Base-by-base conservation (phyloP, 306 rosid species). In the Inga laurina region DNA sequence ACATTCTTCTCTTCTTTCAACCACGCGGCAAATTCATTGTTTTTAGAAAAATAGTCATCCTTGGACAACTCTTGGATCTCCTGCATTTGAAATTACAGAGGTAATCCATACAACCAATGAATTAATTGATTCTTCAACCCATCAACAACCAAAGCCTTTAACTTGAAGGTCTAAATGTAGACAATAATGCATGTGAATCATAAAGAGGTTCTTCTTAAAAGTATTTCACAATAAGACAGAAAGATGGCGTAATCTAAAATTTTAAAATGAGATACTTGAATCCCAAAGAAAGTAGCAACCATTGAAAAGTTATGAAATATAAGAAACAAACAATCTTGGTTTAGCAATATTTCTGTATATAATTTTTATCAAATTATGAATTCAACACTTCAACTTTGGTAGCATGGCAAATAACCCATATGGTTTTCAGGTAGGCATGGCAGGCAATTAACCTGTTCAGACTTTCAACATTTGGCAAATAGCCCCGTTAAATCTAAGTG, bases 21-120 rank as follows among this genome's bases (percentile, higher is more conserved):
- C 99, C 99, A 96, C 18, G 91, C 90, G 72, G 99, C 89, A 79
- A 96, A 96, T 78, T 96, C 99, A 21, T 92, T 96, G 57, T 92
- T 96, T 96, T 93, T 96, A 0, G 87, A 86, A 85, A 96, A 96
- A 81, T 96, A 96, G 79, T 93, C 98, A 71, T 93, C 98, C 27
- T 64, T 84, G 24, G 97, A 92, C 79, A 96, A 85, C 69, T 93
- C 92, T 81, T 88, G 91, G 79, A 92, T 45, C 32, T 85, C 91
- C 82, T 86, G 78, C 71, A 87, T 84, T 75, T 77, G 80, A 61
- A 86, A 86, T 22, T 81, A 56, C 45, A 43, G 71, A 65, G 34
- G 84, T 39, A 70, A 78, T 18, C 16, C 18, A 30, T 44, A 66
- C 61, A 66, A 61, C 68, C 74, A 81, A 75, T 7, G 59, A 76